Evolutionary conservation across 192 early-diverging fungal genomes (phyloP), one percentile per base, ranked within the genome.

Genomic region (Radiomyces spectabilis): DNA sequence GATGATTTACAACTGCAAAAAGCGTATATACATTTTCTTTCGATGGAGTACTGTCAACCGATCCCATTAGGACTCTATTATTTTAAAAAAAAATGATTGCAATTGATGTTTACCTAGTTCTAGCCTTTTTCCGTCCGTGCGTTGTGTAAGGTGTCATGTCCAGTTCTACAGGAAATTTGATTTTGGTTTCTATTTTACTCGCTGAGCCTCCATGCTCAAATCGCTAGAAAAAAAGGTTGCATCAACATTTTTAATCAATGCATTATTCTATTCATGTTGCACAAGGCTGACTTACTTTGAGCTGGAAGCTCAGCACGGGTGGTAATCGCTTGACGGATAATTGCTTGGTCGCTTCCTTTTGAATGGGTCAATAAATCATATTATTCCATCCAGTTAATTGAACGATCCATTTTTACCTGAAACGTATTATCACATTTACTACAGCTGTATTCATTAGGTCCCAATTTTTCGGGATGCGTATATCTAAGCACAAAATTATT

Each of bases 101-200:
- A 8, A 35, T 13, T 35, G 5, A 8, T 5, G 13, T 35, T 5
- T 35, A 35, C n/a, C n/a, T 35, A 35, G 13, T 35, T 21, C 42
- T 44, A 2, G 9, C 6, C 9, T 15, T 56, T 44, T 48, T 61
- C 21, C 48, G 53, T 29, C 34, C 40, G 18, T 34, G 30, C 12
- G 91, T 83, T 3, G 92, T 96, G 50, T 88, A 95, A 9, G 86
- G 90, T 3, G 88, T 89, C 87, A 98, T 88, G 66, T 98, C 93
- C 21, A 98, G 66, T 24, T 88, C 76, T 22, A 77, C 69, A 13
- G 95, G 94, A 26, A 98, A 78, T 21, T 78, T 71, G 26, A 98
- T 89, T 63, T 83, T 83, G 1, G 93, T 81, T 45, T 98, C 94
- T 45, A 95, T 83, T 63, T 98, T 98, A 45, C 83, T 73, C 6